Evolutionary conservation across 2,329 filamentous ascomycete species (phyloP).

Genomic region (Dothistroma pini): DNA sequence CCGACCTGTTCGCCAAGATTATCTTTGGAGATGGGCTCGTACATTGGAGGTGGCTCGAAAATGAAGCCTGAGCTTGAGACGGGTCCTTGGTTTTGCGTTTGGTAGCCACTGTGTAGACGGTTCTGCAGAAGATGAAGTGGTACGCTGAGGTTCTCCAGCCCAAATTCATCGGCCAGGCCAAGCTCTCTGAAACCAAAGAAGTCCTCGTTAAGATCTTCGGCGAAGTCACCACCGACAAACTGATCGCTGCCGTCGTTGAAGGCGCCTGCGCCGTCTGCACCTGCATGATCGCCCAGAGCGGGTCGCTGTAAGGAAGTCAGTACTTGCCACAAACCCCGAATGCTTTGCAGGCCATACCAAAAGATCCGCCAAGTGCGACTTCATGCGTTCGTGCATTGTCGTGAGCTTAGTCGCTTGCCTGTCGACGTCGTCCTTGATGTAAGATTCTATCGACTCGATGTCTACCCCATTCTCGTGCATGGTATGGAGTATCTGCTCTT

Average conservation of each 20-base stretch:
- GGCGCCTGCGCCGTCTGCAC: slow-evolving; percentile 78
- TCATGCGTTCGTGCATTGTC: slow-evolving; percentile 91
- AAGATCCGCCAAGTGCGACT: slow-evolving; percentile 85
- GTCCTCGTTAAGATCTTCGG: slow-evolving; percentile 95
- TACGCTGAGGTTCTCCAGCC: slow-evolving; percentile 80
- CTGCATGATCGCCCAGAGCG: slow-evolving; percentile 70
- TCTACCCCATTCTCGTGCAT: slow-evolving; percentile 81
- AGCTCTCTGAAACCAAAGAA: slow-evolving; percentile 98
- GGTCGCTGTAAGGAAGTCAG: slow-evolving; percentile 56
- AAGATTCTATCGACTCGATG: slow-evolving; percentile 74
- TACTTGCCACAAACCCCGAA: not conserved
- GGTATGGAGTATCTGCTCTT: slow-evolving; percentile 84
- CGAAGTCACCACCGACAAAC: slow-evolving; percentile 94
- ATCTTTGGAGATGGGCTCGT: slow-evolving; percentile 74
- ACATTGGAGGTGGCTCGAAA: slow-evolving; percentile 64
- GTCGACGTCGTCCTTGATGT: slow-evolving; percentile 92
- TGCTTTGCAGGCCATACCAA: slow-evolving; percentile 47
- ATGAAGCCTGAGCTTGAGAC: slow-evolving; percentile 58
- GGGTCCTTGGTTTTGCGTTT: slow-evolving; percentile 67
- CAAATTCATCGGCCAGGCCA: slow-evolving; percentile 86
- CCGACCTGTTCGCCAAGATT: slow-evolving; percentile 78
- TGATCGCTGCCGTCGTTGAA: slow-evolving; percentile 98
- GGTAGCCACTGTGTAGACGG: slow-evolving; percentile 79
- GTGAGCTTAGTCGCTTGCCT: slow-evolving; percentile 73
- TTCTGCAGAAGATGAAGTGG: slow-evolving; percentile 92